Evolutionary conservation across 176 grass and related monocot genomes (phyloP), one percentile per base, ranked within the genome.

Genomic region (Avena atlantica): DNA sequence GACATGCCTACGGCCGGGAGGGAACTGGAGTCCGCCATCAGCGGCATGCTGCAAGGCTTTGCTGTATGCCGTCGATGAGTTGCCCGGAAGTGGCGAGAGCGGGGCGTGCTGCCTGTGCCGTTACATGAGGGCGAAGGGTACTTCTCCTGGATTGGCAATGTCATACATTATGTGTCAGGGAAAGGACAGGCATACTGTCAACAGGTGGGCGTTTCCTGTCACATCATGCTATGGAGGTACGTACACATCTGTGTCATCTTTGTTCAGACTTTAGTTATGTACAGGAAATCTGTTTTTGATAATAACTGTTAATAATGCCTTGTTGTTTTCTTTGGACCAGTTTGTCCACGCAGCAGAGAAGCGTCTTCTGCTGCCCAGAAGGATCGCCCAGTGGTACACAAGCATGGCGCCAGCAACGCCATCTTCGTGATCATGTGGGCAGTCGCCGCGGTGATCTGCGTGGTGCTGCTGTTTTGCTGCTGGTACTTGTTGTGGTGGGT

Each of bases 141-240:
- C 8, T 14, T 24, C 48, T 6, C 14, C 27, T 31, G 79, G 23
- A 81, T 25, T 81, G 25, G 62, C 50, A 8, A 53, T 27, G 17
- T 34, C 79, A 36, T 81, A 81, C 20, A 19, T 19, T 31, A 24
- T 81, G 31, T 81, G 62, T 20, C 21, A 82, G 24, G 63, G 79
- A 36, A 82, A 53, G 60, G 79, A 82, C 17, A 69, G 2, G 2
- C 1, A 67, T 69, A 36, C 53, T 68, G 45, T 53, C 5, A 69
- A 12, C 8, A 29, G 2, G 37, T 69, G 79, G 63, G 11, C 17
- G 2, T 52, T n/a, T 14, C 79, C 63, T 0, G 24, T 74, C 45
- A 13, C 9, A 6, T 14, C 36, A 8, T 82, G 62, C 31, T 12
- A 19, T 2, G 4, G 2, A 31, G 79, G 79, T 82, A 82, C 24